These are phyloP conservation scores for Colletotrichum limetticola DNA, from an alignment of 2,329 filamentous ascomycete genomes.

Conservation along the genomic window DNA sequence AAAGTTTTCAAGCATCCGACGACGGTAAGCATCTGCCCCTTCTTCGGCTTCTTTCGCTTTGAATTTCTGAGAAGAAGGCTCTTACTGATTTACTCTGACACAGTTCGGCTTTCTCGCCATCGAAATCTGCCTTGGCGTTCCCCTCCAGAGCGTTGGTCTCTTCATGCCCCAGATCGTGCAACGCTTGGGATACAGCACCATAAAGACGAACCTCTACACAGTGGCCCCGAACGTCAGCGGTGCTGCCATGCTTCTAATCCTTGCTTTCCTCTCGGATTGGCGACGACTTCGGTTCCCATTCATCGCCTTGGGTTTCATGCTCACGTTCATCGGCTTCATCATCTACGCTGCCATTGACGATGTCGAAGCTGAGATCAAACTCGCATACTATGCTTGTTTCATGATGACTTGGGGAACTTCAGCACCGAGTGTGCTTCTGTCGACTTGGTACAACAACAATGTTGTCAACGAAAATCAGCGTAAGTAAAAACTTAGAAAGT, in stretches of 20 bases:
- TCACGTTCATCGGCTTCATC: slow-evolving; percentile 82
- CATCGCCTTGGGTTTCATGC: slow-evolving; percentile 76
- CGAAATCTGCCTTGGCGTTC: slow-evolving; percentile 69
- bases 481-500: slow-evolving; percentile 66
- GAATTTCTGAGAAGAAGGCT: background rate
- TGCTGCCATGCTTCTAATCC: slow-evolving; percentile 75
- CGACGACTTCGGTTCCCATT: slow-evolving; percentile 69
- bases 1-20: slow-evolving; percentile 62
- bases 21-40: slow-evolving; percentile 50
- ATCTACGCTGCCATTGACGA: slow-evolving; percentile 77
- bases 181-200: slow-evolving; percentile 56
- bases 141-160: slow-evolving; percentile 63
- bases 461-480: slow-evolving; percentile 80
- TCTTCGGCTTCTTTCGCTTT: slow-evolving; percentile 44
- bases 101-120: slow-evolving; percentile 47
- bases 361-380: slow-evolving; percentile 63
- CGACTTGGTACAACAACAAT: slow-evolving; percentile 81
- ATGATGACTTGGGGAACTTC: slow-evolving; percentile 87
- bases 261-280: slow-evolving; percentile 78
- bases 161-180: slow-evolving; percentile 64
- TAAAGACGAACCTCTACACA: slow-evolving; percentile 81
- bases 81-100: accelerated
- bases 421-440: slow-evolving; percentile 77
- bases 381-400: slow-evolving; percentile 67
- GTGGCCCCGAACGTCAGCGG: slow-evolving; percentile 83